Evolutionary conservation across 169 alveolate genomes (phyloP).

Genomic region (Eimeria falciformis): DNA sequence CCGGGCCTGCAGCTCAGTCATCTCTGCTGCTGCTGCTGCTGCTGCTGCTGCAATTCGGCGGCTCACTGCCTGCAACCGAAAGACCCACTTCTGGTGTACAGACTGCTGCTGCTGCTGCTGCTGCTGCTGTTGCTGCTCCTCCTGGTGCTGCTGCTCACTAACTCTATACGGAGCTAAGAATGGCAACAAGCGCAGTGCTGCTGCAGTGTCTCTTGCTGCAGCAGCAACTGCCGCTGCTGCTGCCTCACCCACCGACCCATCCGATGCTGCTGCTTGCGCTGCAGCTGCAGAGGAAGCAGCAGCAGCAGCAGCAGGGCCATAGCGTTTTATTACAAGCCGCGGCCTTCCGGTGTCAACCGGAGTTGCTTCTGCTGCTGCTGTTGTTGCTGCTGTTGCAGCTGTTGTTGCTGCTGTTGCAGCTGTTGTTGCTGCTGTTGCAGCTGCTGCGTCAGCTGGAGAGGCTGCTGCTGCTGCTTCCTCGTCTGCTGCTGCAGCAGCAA

Average conservation of each 20-base stretch:
- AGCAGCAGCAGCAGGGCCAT: constrained; percentile 31
- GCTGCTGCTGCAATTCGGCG: constrained; percentile 11
- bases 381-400: not conserved
- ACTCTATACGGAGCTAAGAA: not conserved
- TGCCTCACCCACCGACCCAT: not conserved
- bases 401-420: constrained; percentile 43
- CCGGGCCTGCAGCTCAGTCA: not conserved
- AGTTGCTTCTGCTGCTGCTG: not conserved
- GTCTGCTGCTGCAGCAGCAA: not conserved
- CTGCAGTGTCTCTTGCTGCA: constrained; percentile 1
- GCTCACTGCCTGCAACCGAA: constrained; percentile 1
- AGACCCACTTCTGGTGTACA: not conserved
- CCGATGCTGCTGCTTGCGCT: constrained; percentile 19
- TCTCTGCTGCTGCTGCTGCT: constrained; percentile 28
- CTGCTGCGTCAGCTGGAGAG: not conserved
- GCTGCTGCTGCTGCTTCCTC: constrained; percentile 3
- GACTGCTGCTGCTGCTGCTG: not conserved
- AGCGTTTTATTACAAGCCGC: not conserved
- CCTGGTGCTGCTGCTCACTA: not conserved
- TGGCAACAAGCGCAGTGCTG: not conserved
- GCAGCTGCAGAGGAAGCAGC: constrained; percentile 12
- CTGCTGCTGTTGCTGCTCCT: constrained; percentile 39
- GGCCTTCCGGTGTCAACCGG: constrained; percentile 6
- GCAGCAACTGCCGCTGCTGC: constrained; percentile 53
- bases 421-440: constrained; percentile 32